Conservation (phyloP, 2,329 filamentous ascomycete genomes). For the Penicillium verrucosum region DNA sequence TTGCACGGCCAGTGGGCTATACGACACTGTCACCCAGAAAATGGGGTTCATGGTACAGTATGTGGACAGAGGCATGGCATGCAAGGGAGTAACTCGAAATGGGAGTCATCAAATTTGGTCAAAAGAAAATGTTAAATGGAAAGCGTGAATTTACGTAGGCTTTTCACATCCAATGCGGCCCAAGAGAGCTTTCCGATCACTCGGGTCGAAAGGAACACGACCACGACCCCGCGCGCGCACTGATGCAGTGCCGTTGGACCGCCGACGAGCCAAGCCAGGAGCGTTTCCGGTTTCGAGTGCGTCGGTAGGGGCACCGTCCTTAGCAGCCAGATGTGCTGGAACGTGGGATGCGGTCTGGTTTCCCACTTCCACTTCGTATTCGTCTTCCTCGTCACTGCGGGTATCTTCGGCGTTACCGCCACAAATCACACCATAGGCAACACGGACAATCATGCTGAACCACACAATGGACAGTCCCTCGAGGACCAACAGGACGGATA, state of each 20-base stretch:
- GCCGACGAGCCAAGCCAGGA: slow-evolving; percentile 32
- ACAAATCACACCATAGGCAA: slow-evolving; percentile 74
- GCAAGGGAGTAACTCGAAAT: slow-evolving; percentile 13
- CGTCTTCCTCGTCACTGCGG: slow-evolving; percentile 73
- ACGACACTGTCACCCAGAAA: background rate
- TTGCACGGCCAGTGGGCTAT: slow-evolving; percentile 6
- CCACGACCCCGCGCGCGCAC: slow-evolving; percentile 38
- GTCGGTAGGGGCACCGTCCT: slow-evolving; percentile 23
- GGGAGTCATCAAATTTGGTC: slow-evolving; percentile 16
- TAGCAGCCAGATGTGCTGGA: slow-evolving; percentile 19
- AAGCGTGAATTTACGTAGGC: slow-evolving; percentile 38
- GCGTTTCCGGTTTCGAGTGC: slow-evolving; percentile 25
- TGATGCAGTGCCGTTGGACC: slow-evolving; percentile 33
- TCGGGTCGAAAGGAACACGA: slow-evolving; percentile 40
- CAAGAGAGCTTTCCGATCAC: slow-evolving; percentile 66
- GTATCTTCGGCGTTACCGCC: slow-evolving; percentile 77
- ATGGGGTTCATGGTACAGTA: background rate
- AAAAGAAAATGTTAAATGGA: slow-evolving; percentile 1
- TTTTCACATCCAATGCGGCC: slow-evolving; percentile 82
- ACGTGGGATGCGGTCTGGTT: slow-evolving; percentile 25
- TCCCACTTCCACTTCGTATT: slow-evolving; percentile 45
- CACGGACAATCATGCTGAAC: slow-evolving; percentile 83
- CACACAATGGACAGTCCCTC: slow-evolving; percentile 79
- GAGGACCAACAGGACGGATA: slow-evolving; percentile 71
- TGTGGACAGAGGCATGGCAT: slow-evolving; percentile 14